Percentiles rank a stretch among this genome's conserved stretches.
These are phyloP conservation scores for Plasmodium yoelii DNA, from an alignment of 169 alveolate species.

Conservation along the genomic window DNA sequence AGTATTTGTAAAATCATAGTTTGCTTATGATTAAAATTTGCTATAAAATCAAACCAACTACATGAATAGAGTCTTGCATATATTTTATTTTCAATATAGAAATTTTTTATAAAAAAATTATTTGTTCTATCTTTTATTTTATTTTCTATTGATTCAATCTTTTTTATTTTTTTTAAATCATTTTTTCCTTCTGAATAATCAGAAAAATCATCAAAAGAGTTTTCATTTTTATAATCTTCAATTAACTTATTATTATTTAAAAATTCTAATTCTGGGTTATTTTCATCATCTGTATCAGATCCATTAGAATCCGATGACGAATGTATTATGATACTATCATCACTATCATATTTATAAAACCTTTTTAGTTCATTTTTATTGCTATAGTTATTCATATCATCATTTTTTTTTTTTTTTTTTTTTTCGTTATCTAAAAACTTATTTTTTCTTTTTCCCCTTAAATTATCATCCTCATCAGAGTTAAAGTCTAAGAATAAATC, in stretches of 20 bases:
- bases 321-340: slow-evolving; percentile 40
- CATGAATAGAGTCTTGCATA: slow-evolving; percentile 39
- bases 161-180: background rate
- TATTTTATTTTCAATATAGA: slow-evolving; percentile 31
- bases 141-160: slow-evolving; percentile 3
- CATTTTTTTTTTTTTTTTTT: background rate
- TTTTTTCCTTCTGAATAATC: background rate
- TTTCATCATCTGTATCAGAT: background rate
- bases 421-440: slow-evolving; percentile 1
- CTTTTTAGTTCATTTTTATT: slow-evolving; percentile 12
- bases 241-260: background rate
- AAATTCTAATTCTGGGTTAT: background rate
- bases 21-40: slow-evolving; percentile 48
- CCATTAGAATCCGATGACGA: background rate
- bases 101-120: slow-evolving; percentile 57
- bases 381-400: background rate
- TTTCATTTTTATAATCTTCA: background rate
- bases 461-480: slow-evolving; percentile 23
- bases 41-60: slow-evolving; percentile 73
- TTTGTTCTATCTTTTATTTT: slow-evolving; percentile 56
- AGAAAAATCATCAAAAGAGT: background rate
- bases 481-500: slow-evolving; percentile 13
- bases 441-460: slow-evolving; percentile 13
- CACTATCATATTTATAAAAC: slow-evolving; percentile 30
- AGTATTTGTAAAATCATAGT: slow-evolving; percentile 57